Evolutionary conservation across 2,329 filamentous ascomycete genomes (phyloP).

Genomic region (Trichoderma hamatum): DNA sequence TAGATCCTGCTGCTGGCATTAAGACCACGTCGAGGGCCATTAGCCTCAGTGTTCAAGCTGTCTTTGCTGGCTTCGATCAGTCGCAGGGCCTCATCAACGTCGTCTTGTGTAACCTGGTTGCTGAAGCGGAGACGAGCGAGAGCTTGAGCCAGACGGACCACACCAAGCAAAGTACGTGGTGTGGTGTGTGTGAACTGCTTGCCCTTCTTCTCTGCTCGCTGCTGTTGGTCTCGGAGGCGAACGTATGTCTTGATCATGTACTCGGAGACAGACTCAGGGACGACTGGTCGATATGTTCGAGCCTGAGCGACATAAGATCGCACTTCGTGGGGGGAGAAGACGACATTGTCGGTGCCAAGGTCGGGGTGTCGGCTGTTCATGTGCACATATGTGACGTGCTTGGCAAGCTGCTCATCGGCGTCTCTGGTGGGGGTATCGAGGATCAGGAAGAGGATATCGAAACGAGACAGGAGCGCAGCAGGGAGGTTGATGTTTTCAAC

Average conservation of each 20-base stretch:
- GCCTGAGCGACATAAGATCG: conserved; percentile 95
- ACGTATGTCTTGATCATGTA: conserved; percentile 98
- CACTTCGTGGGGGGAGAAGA: conserved; percentile 91
- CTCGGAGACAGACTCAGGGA: conserved; percentile 84
- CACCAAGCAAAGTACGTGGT: conserved; percentile 87
- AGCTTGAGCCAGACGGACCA: conserved; percentile 91
- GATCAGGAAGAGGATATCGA: conserved; percentile 95
- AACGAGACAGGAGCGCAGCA: conserved; percentile 94
- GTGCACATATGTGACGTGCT: conserved; percentile 94
- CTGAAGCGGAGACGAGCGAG: conserved; percentile 90
- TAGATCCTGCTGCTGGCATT: conserved; percentile 91
- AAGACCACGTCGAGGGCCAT: conserved; percentile 63
- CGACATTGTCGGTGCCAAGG: conserved; percentile 59
- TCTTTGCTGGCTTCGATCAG: conserved; percentile 93
- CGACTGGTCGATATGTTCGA: conserved; percentile 81
- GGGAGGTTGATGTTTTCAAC: conserved; percentile 99
- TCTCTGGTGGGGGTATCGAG: conserved; percentile 92
- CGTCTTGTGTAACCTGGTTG: conserved; percentile 80
- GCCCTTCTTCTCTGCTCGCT: conserved; percentile 85
- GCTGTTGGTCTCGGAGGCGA: conserved; percentile 87
- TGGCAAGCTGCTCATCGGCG: conserved; percentile 87
- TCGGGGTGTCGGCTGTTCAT: conserved; percentile 96
- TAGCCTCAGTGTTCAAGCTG: conserved; percentile 74
- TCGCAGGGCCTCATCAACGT: conserved; percentile 92
- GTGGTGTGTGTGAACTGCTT: conserved; percentile 94